A percentile compares a stretch with the other conserved stretches of the same genome.
Evolutionary conservation across 306 rosid genomes (phyloP).

Genomic region (Acacia acuminata): DNA sequence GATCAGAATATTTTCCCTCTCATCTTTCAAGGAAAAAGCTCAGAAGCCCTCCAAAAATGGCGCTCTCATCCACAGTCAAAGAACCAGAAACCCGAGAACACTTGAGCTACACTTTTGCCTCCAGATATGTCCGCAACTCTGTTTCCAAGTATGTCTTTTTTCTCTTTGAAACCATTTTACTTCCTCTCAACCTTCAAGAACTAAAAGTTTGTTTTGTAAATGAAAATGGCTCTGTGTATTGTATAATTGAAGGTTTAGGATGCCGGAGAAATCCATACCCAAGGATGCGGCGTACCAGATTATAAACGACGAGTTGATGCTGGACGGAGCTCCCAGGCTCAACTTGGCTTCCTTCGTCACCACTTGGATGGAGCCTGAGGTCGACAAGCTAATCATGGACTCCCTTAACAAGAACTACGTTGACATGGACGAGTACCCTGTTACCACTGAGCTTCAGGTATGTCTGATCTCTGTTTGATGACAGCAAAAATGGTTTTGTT

Average conservation of each 20-base stretch:
- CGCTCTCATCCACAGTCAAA: conserved; percentile 40
- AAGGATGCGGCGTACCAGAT: conserved; percentile 56
- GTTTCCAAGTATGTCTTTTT: conserved; percentile 59
- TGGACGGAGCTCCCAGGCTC: conserved; percentile 51
- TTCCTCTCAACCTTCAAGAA: neutral
- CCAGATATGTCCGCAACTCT: conserved; percentile 71
- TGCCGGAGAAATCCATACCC: conserved; percentile 41
- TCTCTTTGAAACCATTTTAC: neutral
- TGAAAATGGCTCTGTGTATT: neutral
- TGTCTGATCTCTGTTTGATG: neutral
- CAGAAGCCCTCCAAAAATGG: conserved; percentile 41
- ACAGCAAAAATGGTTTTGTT: neutral
- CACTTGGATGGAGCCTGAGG: conserved; percentile 76
- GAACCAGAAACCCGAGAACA: conserved; percentile 29
- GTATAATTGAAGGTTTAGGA: conserved; percentile 36
- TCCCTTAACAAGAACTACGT: conserved; percentile 88
- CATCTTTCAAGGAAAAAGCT: neutral
- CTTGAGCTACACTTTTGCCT: conserved; percentile 76
- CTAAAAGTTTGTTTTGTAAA: neutral
- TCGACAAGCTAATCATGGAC: conserved; percentile 72
- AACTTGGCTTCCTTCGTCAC: conserved; percentile 53
- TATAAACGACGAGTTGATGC: conserved; percentile 54
- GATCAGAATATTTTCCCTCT: neutral
- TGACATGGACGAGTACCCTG: conserved; percentile 95
- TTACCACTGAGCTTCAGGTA: conserved; percentile 87